These are phyloP conservation scores for Clonostachys chloroleuca DNA, from an alignment of 2,329 filamentous ascomycete species.

Conservation along the genomic window DNA sequence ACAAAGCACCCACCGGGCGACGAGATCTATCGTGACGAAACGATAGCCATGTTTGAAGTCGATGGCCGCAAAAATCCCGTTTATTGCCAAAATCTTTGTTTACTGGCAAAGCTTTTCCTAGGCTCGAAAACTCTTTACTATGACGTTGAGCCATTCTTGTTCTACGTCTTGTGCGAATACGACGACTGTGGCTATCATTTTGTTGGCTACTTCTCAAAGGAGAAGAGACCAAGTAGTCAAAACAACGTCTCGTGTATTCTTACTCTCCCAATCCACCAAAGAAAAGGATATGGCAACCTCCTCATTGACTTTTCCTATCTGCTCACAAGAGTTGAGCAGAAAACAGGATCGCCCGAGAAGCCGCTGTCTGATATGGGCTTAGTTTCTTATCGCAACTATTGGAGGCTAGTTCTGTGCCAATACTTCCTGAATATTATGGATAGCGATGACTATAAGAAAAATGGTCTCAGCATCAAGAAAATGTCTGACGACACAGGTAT, in stretches of 20 bases:
- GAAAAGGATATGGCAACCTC: slow-evolving; percentile 94
- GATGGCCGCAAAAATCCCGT: slow-evolving; percentile 95
- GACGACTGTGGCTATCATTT: slow-evolving; percentile 92
- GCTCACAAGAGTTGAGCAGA: slow-evolving; percentile 85
- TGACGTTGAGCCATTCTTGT: slow-evolving; percentile 93
- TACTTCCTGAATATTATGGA: slow-evolving; percentile 60
- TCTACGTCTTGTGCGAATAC: slow-evolving; percentile 95
- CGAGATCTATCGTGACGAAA: slow-evolving; percentile 90
- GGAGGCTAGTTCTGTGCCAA: slow-evolving; percentile 83
- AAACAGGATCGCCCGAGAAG: slow-evolving; percentile 95
- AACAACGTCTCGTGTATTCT: slow-evolving; percentile 98
- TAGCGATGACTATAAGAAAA: slow-evolving; percentile 22
- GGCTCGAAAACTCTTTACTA: slow-evolving; percentile 98
- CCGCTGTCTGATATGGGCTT: slow-evolving; percentile 96
- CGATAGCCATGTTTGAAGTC: slow-evolving; percentile 94
- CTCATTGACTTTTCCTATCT: slow-evolving; percentile 98
- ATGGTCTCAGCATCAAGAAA: slow-evolving; percentile 55
- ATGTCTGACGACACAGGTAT: slow-evolving; percentile 91
- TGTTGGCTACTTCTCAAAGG: slow-evolving; percentile 99
- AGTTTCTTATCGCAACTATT: slow-evolving; percentile 96
- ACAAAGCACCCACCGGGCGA: slow-evolving; percentile 96
- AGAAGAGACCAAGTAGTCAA: slow-evolving; percentile 88
- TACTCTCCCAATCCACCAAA: slow-evolving; percentile 91
- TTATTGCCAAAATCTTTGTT: slow-evolving; percentile 97
- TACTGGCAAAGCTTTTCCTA: slow-evolving; percentile 94